Percentiles rank a stretch among this genome's conserved stretches.
Conservation (phyloP, 306 rosid species). For the Begonia masoniana region DNA sequence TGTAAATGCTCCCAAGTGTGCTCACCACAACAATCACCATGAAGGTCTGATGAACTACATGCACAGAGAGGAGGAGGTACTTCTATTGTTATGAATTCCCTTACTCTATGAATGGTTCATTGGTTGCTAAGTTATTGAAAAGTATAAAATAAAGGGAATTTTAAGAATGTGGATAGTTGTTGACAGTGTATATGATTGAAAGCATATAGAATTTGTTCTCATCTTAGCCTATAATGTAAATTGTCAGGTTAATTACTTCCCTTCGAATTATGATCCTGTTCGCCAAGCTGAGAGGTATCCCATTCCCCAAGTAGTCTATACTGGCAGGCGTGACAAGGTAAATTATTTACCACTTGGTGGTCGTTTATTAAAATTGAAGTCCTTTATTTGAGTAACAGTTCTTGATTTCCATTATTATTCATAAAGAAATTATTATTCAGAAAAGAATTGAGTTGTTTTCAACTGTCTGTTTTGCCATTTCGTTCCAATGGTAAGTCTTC, state of each 20-base stretch:
- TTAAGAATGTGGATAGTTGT: not conserved
- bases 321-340: conserved; percentile 75
- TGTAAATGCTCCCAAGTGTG: conserved; percentile 73
- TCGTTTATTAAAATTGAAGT: not conserved
- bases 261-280: conserved; percentile 70
- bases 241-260: conserved; percentile 76
- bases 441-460: no score
- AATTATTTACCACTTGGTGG: conserved; percentile 12
- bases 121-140: not conserved
- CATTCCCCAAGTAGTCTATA: conserved; percentile 29
- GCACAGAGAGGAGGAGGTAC: conserved; percentile 92
- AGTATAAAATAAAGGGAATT: not conserved
- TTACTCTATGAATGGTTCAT: no score
- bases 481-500: no score
- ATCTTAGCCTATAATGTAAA: no score
- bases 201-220: no score
- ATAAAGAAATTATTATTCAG: no score
- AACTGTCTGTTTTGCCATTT: no score
- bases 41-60: conserved; percentile 86
- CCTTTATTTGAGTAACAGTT: not conserved
- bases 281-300: conserved; percentile 77
- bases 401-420: not conserved
- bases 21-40: conserved; percentile 86
- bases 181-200: not conserved
- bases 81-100: not conserved